A percentile compares a stretch with the other conserved stretches of the same genome.
phyloP scores from a whole-genome alignment of 345 rosid genomes.

The Salix exigua region DNA sequence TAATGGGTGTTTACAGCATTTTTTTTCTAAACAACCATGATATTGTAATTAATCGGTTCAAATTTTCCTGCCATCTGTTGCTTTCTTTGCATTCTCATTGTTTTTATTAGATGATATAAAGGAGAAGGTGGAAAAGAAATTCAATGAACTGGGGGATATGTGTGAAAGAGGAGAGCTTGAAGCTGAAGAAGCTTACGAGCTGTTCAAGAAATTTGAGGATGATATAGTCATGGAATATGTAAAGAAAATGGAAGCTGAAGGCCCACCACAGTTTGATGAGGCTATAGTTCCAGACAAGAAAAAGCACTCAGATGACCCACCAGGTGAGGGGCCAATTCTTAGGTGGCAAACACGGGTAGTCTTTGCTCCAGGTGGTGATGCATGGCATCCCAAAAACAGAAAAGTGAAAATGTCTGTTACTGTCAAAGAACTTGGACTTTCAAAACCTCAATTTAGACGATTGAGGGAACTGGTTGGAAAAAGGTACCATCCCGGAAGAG shows the following conservation, averaged over 20 bases:
- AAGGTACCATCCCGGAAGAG: conserved; percentile 89
- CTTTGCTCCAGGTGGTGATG: conserved; percentile 93
- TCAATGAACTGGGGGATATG: conserved; percentile 80
- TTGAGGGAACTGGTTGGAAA: conserved; percentile 79
- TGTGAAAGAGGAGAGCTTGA: conserved; percentile 76
- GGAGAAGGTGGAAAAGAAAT: conserved; percentile 69
- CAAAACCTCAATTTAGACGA: conserved; percentile 70
- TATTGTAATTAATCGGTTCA: neutral
- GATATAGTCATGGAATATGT: conserved; percentile 72
- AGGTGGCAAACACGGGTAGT: conserved; percentile 86
- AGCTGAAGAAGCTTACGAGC: conserved; percentile 76
- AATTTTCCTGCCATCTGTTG: neutral
- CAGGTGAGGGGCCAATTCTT: conserved; percentile 87
- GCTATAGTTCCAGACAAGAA: conserved; percentile 44
- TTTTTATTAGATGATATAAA: conserved; percentile 65
- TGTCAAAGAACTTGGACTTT: conserved; percentile 92
- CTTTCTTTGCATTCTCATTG: neutral
- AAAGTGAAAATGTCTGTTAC: conserved; percentile 87
- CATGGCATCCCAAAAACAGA: conserved; percentile 99
- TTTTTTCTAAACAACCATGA: neutral
- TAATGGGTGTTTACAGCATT: no score
- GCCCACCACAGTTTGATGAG: conserved; percentile 56
- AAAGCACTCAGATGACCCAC: conserved; percentile 66
- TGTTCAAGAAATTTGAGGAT: conserved; percentile 82
- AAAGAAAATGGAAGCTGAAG: conserved; percentile 58